Conservation (phyloP, 2,329 filamentous ascomycete genomes). For the Ophiostoma ulmi region DNA sequence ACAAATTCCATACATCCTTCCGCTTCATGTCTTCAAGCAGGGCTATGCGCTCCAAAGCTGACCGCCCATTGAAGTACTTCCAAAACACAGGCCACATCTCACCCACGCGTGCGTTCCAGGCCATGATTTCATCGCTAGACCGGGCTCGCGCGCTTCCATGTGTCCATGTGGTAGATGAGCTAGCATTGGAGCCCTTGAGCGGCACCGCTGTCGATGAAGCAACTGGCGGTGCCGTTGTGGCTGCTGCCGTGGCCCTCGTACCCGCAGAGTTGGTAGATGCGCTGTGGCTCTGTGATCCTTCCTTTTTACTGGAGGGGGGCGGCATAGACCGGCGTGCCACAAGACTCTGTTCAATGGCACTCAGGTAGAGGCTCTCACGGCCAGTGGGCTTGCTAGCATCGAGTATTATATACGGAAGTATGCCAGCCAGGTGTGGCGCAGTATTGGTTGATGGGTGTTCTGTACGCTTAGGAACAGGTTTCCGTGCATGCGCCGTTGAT, state of each 20-base stretch:
- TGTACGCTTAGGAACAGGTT: constrained; percentile 45
- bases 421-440: constrained; percentile 51
- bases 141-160: constrained; percentile 10
- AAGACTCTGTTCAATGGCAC: constrained; percentile 53
- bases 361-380: constrained; percentile 67
- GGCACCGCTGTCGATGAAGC: not conserved
- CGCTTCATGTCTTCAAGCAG: constrained; percentile 82
- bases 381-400: constrained; percentile 74
- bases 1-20: constrained; percentile 67
- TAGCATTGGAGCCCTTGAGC: not conserved
- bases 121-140: constrained; percentile 23
- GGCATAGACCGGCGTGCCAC: constrained; percentile 26
- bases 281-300: constrained; percentile 13
- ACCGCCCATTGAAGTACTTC: constrained; percentile 82
- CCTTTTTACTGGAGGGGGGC: constrained; percentile 25
- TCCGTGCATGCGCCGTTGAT: constrained; percentile 51
- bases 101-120: constrained; percentile 51
- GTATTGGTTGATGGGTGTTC: constrained; percentile 53
- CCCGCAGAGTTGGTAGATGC: not conserved
- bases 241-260: not conserved
- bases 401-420: constrained; percentile 64
- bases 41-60: constrained; percentile 79
- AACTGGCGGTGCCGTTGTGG: not conserved
- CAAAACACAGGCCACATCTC: constrained; percentile 68
- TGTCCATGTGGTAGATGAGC: not conserved